Evolutionary conservation across 805 yeast genomes (phyloP).

Genomic region (Pichia heedii): DNA sequence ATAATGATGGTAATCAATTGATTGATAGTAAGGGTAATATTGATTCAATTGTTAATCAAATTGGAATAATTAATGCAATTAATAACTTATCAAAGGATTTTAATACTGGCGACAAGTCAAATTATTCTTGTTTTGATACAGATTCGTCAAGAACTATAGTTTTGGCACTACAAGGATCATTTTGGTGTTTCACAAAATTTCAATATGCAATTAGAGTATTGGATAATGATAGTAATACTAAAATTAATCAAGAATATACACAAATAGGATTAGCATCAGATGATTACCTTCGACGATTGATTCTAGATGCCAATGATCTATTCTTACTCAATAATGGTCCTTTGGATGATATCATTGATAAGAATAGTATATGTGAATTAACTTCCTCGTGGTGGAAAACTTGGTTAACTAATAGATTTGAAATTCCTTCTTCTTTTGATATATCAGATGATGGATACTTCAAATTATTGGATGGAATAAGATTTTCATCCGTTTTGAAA

Average conservation of each 20-base stretch:
- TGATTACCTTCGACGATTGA: conserved; percentile 24
- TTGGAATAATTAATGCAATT: conserved; percentile 24
- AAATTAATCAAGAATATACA: conserved; percentile 8
- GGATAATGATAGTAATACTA: neutral
- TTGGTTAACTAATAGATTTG: conserved; percentile 27
- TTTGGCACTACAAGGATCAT: conserved; percentile 23
- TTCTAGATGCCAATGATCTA: conserved; percentile 25
- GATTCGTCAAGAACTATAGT: conserved; percentile 25
- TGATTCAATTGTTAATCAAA: conserved; percentile 8
- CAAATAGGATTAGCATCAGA: conserved; percentile 25
- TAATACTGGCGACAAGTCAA: neutral
- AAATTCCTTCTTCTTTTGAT: conserved; percentile 17
- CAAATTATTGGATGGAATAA: conserved; percentile 22
- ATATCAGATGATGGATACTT: conserved; percentile 28
- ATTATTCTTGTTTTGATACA: conserved; percentile 23
- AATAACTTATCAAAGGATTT: conserved; percentile 21
- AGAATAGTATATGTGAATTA: conserved; percentile 2
- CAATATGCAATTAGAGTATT: conserved; percentile 6
- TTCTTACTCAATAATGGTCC: conserved; percentile 28
- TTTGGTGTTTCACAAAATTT: conserved; percentile 27
- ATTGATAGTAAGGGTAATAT: neutral
- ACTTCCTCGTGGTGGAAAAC: conserved; percentile 28
- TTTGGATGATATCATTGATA: neutral
- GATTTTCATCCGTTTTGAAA: conserved; percentile 22
- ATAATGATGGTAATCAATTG: neutral